Evolutionary conservation across 2,329 filamentous ascomycete species (phyloP).

Genomic region (Botrytis fragariae): DNA sequence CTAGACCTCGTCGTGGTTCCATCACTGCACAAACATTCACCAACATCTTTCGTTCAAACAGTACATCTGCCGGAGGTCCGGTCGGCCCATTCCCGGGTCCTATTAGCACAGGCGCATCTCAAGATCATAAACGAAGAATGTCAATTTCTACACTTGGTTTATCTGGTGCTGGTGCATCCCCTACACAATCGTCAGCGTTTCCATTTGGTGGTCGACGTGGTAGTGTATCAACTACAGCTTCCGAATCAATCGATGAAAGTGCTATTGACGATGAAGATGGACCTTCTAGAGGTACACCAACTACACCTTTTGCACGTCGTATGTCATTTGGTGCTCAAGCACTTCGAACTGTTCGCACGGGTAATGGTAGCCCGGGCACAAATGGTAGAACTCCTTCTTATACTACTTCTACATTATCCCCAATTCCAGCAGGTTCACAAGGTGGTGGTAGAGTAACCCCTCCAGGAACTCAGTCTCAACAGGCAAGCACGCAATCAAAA

Average conservation of each 20-base stretch:
- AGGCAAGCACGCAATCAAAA: conserved; percentile 59
- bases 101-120: conserved; percentile 49
- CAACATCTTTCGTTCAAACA: conserved; percentile 55
- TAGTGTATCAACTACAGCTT: conserved; percentile 67
- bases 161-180: conserved; percentile 68
- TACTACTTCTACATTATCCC: conserved; percentile 32
- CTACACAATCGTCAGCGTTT: conserved; percentile 52
- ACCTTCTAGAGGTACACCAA: conserved; percentile 56
- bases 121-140: conserved; percentile 60
- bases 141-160: conserved; percentile 73
- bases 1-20: conserved; percentile 46
- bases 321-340: conserved; percentile 88
- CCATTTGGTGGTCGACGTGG: conserved; percentile 58
- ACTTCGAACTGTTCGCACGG: conserved; percentile 39
- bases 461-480: conserved; percentile 36
- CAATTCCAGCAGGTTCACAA: conserved; percentile 32
- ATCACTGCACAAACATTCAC: conserved; percentile 43
- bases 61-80: conserved; percentile 43
- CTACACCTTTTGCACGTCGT: conserved; percentile 75
- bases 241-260: conserved; percentile 66
- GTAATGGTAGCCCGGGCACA: conserved; percentile 36
- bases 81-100: conserved; percentile 48
- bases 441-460: conserved; percentile 32
- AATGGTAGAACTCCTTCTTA: conserved; percentile 37
- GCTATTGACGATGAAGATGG: conserved; percentile 66